phyloP scores from a whole-genome alignment of 768 basidiomycete genomes.

The Scleroderma citrinum region DNA sequence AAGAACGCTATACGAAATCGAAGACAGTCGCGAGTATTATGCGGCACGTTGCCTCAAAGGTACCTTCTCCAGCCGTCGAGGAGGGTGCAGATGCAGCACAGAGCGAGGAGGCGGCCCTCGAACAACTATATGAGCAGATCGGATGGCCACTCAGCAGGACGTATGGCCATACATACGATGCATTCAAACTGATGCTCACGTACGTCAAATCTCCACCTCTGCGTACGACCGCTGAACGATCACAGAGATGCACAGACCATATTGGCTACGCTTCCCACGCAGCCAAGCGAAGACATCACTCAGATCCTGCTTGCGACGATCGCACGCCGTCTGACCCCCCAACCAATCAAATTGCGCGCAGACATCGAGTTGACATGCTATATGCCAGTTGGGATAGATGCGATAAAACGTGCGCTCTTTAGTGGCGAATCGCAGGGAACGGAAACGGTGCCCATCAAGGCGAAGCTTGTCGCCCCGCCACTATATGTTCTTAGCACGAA shows the following conservation, averaged over 20 bases:
- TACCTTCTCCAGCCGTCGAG: constrained; percentile 37
- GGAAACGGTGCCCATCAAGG: constrained; percentile 92
- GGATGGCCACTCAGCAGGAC: constrained; percentile 90
- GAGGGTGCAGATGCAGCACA: constrained; percentile 28
- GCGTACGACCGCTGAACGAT: neutral
- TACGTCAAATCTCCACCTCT: constrained; percentile 34
- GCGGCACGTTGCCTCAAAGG: constrained; percentile 82
- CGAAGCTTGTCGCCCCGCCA: constrained; percentile 93
- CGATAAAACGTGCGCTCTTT: constrained; percentile 86
- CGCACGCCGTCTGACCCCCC: constrained; percentile 91
- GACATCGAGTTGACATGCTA: constrained; percentile 98
- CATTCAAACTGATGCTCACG: constrained; percentile 96
- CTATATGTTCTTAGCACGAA: constrained; percentile 95
- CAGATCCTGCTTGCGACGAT: constrained; percentile 74
- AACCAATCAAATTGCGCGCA: constrained; percentile 97
- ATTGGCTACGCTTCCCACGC: constrained; percentile 62
- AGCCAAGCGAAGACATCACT: constrained; percentile 51
- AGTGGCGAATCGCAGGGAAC: constrained; percentile 87
- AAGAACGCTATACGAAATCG: constrained; percentile 97
- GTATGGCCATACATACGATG: constrained; percentile 95
- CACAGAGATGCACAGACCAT: constrained; percentile 70
- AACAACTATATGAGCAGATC: constrained; percentile 83
- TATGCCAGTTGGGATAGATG: constrained; percentile 91
- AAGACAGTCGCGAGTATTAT: constrained; percentile 93
- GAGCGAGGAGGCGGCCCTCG: constrained; percentile 76